A percentile compares a stretch with the other conserved stretches of the same genome.
Conservation (phyloP, 495 filamentous ascomycete genomes). For the Xylaria scruposa region DNA sequence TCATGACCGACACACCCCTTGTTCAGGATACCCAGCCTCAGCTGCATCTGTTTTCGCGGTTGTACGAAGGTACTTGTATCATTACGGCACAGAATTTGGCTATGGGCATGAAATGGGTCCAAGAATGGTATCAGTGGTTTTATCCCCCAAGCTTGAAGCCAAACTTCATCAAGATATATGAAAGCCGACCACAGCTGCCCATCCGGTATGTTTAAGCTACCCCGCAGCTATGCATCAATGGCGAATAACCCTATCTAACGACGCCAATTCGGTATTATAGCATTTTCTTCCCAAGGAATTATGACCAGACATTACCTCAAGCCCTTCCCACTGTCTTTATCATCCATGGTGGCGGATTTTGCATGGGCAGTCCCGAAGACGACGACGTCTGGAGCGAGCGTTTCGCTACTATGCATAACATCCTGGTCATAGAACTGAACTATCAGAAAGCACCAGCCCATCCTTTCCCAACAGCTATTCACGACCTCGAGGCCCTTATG, state of each 20-base stretch:
- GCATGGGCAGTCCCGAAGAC: slow-evolving; percentile 34
- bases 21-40: neutral
- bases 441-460: neutral
- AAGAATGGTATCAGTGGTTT: slow-evolving; percentile 35
- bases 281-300: slow-evolving; percentile 45
- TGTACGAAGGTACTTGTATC: neutral
- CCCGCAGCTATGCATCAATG: neutral
- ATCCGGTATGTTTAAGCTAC: neutral
- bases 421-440: neutral
- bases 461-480: neutral
- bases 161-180: neutral
- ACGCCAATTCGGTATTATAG: neutral
- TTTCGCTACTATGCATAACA: neutral
- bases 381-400: slow-evolving; percentile 34
- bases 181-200: neutral
- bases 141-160: slow-evolving; percentile 14
- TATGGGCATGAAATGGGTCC: slow-evolving; percentile 27
- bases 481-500: neutral
- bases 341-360: slow-evolving; percentile 52
- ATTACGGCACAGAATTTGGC: neutral
- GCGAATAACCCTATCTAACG: neutral
- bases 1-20: neutral
- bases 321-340: slow-evolving; percentile 45
- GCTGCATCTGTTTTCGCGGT: neutral
- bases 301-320: slow-evolving; percentile 30